These are phyloP conservation scores for Pleoardoris graminearum DNA, from an alignment of 2,329 filamentous ascomycete genomes.

Conservation along the genomic window DNA sequence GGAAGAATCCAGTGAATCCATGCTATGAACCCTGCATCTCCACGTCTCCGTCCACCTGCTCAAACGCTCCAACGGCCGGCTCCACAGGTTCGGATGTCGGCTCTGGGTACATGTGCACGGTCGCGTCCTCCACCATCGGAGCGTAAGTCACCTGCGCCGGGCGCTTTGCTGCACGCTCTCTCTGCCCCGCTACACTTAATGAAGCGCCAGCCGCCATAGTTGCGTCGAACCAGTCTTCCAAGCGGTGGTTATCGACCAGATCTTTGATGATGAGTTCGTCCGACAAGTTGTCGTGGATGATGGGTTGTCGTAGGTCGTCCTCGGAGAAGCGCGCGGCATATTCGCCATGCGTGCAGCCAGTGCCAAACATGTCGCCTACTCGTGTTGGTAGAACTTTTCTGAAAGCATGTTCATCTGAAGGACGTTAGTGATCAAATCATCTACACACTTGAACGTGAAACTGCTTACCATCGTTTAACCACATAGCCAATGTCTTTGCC, in stretches of 20 bases:
- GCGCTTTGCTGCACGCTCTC: not conserved
- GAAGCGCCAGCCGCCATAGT: constrained; percentile 45
- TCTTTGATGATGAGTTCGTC: constrained; percentile 70
- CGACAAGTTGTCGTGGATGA: constrained; percentile 70
- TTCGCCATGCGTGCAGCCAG: constrained; percentile 60
- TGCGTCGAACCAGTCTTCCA: constrained; percentile 69
- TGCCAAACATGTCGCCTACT: constrained; percentile 41
- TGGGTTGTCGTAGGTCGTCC: constrained; percentile 65
- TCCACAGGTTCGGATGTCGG: constrained; percentile 10
- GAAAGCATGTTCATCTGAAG: constrained; percentile 15
- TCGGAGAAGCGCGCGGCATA: constrained; percentile 57
- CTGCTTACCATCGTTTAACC: constrained; percentile 62
- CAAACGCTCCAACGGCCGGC: constrained; percentile 16
- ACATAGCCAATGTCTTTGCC: constrained; percentile 59
- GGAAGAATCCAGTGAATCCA: constrained; percentile 5
- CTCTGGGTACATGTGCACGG: constrained; percentile 2
- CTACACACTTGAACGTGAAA: not conserved
- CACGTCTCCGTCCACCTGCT: constrained; percentile 30
- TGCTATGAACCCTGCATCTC: constrained; percentile 37
- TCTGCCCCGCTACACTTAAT: constrained; percentile 26
- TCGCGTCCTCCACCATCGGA: constrained; percentile 4
- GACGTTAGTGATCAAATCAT: constrained; percentile 7
- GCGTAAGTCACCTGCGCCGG: constrained; percentile 19
- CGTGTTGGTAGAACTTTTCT: constrained; percentile 24
- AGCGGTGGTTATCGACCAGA: constrained; percentile 67